Percentiles rank a stretch among this genome's conserved stretches.
phyloP scores from a whole-genome alignment of 352 stramenopile genomes.

The Phytophthora idaei region DNA sequence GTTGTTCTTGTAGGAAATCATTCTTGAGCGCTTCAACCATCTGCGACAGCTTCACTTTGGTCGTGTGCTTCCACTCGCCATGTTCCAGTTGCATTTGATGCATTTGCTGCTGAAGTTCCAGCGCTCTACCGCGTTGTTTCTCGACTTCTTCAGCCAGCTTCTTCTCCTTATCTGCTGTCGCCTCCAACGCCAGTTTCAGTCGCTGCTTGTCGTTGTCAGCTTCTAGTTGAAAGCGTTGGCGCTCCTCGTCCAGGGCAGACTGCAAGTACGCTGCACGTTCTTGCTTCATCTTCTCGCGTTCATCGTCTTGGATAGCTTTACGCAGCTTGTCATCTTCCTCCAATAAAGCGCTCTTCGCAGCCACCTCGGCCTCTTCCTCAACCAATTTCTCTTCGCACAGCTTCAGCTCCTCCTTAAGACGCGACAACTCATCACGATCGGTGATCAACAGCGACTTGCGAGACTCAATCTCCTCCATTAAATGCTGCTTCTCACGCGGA shows the following conservation, averaged over 20 bases:
- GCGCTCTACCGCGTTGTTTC: constrained; percentile 48
- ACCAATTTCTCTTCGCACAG: constrained; percentile 66
- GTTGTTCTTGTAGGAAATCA: constrained; percentile 56
- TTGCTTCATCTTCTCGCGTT: constrained; percentile 83
- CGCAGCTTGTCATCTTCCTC: constrained; percentile 81
- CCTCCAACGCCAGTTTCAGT: constrained; percentile 49
- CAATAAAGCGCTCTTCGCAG: constrained; percentile 72
- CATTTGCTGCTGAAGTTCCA: constrained; percentile 67
- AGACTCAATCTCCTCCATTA: constrained; percentile 70
- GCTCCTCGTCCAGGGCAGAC: constrained; percentile 67
- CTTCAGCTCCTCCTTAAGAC: constrained; percentile 70
- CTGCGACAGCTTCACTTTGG: constrained; percentile 44
- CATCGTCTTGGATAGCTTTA: constrained; percentile 78
- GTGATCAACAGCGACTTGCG: constrained; percentile 62
- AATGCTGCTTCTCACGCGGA: constrained; percentile 51
- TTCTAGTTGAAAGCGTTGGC: constrained; percentile 55
- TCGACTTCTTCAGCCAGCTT: constrained; percentile 79
- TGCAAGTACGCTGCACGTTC: constrained; percentile 71
- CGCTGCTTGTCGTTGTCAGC: constrained; percentile 66
- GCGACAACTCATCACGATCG: constrained; percentile 61
- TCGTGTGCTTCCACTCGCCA: constrained; percentile 57
- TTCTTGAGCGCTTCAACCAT: constrained; percentile 60
- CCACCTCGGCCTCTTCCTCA: constrained; percentile 76
- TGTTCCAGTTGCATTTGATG: constrained; percentile 63
- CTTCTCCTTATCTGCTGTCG: constrained; percentile 79